A percentile compares a stretch with the other conserved stretches of the same genome.
These are phyloP conservation scores for Quambalaria eucalypti DNA, from an alignment of 1,284 basidiomycete species.

Conservation along the genomic window DNA sequence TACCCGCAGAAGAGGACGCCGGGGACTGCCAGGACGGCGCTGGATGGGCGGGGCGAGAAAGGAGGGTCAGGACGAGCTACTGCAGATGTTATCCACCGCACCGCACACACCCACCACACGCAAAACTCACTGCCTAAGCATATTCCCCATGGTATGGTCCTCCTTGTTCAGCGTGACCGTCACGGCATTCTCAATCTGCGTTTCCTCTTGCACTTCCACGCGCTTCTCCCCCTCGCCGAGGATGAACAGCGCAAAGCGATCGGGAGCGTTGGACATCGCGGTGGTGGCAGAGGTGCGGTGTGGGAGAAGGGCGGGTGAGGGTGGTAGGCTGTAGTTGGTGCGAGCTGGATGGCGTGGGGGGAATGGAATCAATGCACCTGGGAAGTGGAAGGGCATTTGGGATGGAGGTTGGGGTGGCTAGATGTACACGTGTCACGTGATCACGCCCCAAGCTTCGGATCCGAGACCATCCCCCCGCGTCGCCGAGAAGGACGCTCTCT, in stretches of 20 bases:
- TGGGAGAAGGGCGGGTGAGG: no score
- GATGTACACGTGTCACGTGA: no score
- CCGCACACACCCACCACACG: not conserved
- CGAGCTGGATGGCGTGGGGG: no score
- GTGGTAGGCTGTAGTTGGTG: no score
- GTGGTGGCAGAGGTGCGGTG: no score
- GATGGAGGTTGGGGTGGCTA: no score
- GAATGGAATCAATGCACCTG: no score
- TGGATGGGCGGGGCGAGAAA: not conserved
- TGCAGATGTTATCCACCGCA: not conserved
- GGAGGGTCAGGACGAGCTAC: not conserved
- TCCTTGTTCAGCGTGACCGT: conserved; percentile 89
- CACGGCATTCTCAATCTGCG: conserved; percentile 91
- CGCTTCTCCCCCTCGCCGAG: conserved; percentile 85
- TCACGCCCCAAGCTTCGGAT: no score
- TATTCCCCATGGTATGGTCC: conserved; percentile 92
- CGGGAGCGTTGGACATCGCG: conserved; percentile 64
- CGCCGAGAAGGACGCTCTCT: no score
- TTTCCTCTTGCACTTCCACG: conserved; percentile 84
- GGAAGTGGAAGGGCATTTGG: no score
- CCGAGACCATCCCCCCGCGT: no score
- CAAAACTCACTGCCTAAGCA: conserved; percentile 75
- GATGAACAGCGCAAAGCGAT: conserved; percentile 81
- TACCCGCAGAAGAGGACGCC: conserved; percentile 81
- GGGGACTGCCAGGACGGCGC: conserved; percentile 37